Conservation (phyloP, 306 rosid genomes). For the Comarum palustre region DNA sequence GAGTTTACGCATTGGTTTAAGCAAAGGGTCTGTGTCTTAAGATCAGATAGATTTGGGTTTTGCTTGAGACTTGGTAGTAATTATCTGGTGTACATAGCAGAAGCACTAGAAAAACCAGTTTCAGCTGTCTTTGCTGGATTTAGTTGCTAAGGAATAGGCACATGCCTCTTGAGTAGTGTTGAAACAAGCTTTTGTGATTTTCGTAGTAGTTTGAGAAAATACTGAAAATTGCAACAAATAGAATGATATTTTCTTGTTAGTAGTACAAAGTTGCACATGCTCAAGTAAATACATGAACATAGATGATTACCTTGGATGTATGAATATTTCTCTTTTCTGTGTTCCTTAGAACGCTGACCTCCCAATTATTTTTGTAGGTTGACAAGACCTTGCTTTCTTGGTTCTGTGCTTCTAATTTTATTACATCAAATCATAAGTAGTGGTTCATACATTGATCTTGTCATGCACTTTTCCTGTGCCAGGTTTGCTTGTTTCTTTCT, state of each 20-base stretch:
- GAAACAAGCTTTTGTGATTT: neutral
- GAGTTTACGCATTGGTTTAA: neutral
- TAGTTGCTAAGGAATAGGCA: neutral
- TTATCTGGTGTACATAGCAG: neutral
- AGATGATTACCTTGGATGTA: neutral
- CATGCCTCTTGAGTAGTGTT: neutral
- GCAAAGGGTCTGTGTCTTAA: neutral
- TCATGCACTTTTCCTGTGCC: neutral
- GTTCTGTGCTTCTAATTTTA: neutral
- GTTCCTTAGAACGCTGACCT: neutral
- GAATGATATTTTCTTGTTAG: neutral
- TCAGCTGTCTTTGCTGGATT: neutral
- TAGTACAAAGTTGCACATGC: neutral
- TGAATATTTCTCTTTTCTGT: neutral
- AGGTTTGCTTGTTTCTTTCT: constrained; percentile 12
- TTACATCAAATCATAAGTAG: neutral
- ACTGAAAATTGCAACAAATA: neutral
- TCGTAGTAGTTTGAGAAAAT: neutral
- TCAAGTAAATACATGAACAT: neutral
- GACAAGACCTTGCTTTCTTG: neutral
- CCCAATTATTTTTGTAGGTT: neutral
- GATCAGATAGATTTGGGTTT: neutral
- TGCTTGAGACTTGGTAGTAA: neutral
- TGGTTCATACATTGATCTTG: neutral
- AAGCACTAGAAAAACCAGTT: neutral